These are phyloP conservation scores for Heritiera fomes DNA, from an alignment of 345 rosid species.

Conservation along the genomic window DNA sequence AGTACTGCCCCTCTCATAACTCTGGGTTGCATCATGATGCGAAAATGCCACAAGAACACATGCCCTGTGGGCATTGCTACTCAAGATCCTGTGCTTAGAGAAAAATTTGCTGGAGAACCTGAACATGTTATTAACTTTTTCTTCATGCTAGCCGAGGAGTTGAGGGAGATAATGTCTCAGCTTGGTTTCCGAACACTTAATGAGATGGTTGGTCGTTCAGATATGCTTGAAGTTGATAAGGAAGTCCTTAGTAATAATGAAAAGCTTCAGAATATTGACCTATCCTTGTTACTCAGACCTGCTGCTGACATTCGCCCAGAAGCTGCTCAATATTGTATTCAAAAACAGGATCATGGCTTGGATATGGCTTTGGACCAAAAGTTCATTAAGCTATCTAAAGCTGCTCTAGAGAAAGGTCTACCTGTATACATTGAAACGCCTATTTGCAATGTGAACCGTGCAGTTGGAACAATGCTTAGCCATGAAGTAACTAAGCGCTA, in stretches of 20 bases:
- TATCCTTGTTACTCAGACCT: conserved; percentile 80
- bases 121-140: conserved; percentile 97
- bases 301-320: conserved; percentile 96
- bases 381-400: conserved; percentile 60
- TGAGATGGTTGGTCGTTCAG: conserved; percentile 99
- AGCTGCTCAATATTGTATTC: conserved; percentile 89
- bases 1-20: conserved; percentile 99
- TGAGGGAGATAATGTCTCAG: conserved; percentile 92
- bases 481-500: conserved; percentile 96
- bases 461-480: conserved; percentile 99
- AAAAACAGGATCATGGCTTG: conserved; percentile 94
- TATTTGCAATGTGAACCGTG: conserved; percentile 90
- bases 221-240: conserved; percentile 94
- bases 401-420: conserved; percentile 80
- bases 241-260: conserved; percentile 78
- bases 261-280: conserved; percentile 86
- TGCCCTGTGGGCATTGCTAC: conserved; percentile 99
- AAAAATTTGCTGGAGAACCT: conserved; percentile 98
- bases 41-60: conserved; percentile 98
- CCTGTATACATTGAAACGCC: conserved; percentile 84
- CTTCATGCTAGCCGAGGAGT: conserved; percentile 98
- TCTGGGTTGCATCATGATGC: conserved; percentile 99
- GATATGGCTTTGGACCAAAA: conserved; percentile 92
- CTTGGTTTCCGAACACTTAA: conserved; percentile 81
- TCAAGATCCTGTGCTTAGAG: conserved; percentile 97